Conservation (phyloP, 2,329 filamentous ascomycete species). For the Cladosporium sp. region DNA sequence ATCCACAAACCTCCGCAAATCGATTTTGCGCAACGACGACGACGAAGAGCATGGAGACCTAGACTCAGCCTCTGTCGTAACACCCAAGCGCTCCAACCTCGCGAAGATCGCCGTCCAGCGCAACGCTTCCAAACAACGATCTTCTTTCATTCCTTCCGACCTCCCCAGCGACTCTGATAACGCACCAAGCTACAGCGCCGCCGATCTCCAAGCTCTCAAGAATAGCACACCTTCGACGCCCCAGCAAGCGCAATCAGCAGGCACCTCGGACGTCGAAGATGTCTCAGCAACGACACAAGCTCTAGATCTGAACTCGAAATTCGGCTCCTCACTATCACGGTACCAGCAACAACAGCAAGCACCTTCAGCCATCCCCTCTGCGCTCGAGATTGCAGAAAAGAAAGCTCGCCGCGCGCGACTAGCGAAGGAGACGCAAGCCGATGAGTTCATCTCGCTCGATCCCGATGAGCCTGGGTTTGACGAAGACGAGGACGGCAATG, state of each 20-base stretch:
- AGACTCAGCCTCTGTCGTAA: conserved; percentile 46
- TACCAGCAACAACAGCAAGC: conserved; percentile 23
- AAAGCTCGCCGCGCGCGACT: conserved; percentile 82
- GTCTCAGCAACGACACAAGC: conserved; percentile 43
- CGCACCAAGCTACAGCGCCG: conserved; percentile 78
- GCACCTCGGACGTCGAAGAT: conserved; percentile 35
- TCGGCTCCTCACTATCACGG: conserved; percentile 49
- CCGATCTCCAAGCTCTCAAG: conserved; percentile 80
- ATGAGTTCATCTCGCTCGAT: conserved; percentile 62
- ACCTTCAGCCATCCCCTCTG: conserved; percentile 63
- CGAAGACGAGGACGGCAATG: conserved; percentile 39
- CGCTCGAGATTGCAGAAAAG: conserved; percentile 82
- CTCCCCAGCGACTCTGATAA: conserved; percentile 50
- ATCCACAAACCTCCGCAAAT: conserved; percentile 70
- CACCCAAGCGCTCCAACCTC: conserved; percentile 60
- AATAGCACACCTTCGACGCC: conserved; percentile 82
- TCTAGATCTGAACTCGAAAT: conserved; percentile 47
- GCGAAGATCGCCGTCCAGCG: conserved; percentile 64
- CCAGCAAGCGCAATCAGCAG: conserved; percentile 48
- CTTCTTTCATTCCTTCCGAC: conserved; percentile 42
- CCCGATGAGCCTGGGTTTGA: conserved; percentile 49
- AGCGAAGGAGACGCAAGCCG: conserved; percentile 58
- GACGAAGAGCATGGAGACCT: conserved; percentile 35
- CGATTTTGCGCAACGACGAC: conserved; percentile 51
- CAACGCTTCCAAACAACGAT: conserved; percentile 54